Base-by-base conservation (phyloP, 31 red algal species). In the Bonnemaisonia californica region DNA sequence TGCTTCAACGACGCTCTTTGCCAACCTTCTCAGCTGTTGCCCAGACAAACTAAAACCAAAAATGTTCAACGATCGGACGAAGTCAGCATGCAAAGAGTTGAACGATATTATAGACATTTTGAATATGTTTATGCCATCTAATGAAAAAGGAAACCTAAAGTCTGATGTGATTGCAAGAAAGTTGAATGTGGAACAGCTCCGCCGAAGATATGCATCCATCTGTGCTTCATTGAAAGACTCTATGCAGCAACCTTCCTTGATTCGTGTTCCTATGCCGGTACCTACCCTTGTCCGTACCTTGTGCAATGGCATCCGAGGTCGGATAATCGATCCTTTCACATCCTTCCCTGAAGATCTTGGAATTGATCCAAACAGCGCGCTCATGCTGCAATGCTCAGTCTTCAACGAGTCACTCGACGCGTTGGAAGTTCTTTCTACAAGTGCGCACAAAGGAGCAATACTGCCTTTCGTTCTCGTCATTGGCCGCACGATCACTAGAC, bases 1-100 rank as follows among this genome's bases (percentile, higher is more conserved):
- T 11, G 4, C 23, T 30, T 36, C 66, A 8, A 11, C 66, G 29
- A 41, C 32, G 32, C 9, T 70, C 8, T 23, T 16, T 11, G 66
- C 66, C 5, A 4, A 41, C 32, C 7, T 70, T 11, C 66, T 70
- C 7, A 41, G 4, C 5, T 41, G 33, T 23, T 70, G 32, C 39
- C 37, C 66, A 40, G 66, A 70, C 32, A 70, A 70, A 41, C 31
- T 41, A 11, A 70, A 41, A 40, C 27, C 21, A 30, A 41, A 70
- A 70, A 8, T 41, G 16, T 70, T 70, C 32, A 23, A 70, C 39
- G 66, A 41, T 5, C 30, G 66, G 3, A 4, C 39, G 16, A 33
- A 38, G 37, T 16, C 7, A 3, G 32, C 8, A 23, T 70, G 66
- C 35, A 70, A 33, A 41, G 35, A 70, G 37, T 40, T 70, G 26